Evolutionary conservation across 805 yeast genomes (phyloP), one percentile per base, ranked within the genome.

Genomic region (Komagataella populi): DNA sequence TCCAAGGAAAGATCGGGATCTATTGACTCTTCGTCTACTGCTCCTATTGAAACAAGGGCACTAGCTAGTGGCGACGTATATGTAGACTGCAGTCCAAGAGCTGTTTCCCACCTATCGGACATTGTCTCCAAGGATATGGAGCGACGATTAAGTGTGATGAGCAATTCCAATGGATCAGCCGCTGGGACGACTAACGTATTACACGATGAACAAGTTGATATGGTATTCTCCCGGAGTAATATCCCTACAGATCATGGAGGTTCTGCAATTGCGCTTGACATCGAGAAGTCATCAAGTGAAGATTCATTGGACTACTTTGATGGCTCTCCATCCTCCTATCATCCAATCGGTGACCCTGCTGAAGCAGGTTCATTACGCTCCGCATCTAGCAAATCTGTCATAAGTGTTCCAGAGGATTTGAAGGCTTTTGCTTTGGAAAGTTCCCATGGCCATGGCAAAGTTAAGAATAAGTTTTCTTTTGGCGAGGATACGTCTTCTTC

Each of bases 1-100:
- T 59, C 62, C 2, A 61, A 65, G 53, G 58, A 67, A 45, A 58
- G 70, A 22, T 66, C 68, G 4, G 60, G 70, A 36, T 57, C 70
- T 5, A 54, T 59, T 10, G 65, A 66, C 2, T 48, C 56, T 7
- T 45, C 52, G 12, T 50, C 51, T n/a, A 45, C 52, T 5, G 48
- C 50, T 10, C n/a, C 49, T 8, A 49, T 24, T 3, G 64, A 59
- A 45, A 59, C 63, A 1, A 58, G 55, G 46, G 56, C 55, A 6
- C 56, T 54, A 48, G 62, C 54, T 6, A 56, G 54, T 30, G 62
- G 59, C 8, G 55, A 52, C 43, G 48, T 59, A 1, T 52, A 49
- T 16, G 50, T 52, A 43, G 51, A 53, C 39, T 49, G 53, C 45
- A 51, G 51, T 36, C 56, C 59, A 1, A 53, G 61, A 2, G 63